Conservation (phyloP, 2,329 filamentous ascomycete species). For the Aspergillus pseudotamarii region DNA sequence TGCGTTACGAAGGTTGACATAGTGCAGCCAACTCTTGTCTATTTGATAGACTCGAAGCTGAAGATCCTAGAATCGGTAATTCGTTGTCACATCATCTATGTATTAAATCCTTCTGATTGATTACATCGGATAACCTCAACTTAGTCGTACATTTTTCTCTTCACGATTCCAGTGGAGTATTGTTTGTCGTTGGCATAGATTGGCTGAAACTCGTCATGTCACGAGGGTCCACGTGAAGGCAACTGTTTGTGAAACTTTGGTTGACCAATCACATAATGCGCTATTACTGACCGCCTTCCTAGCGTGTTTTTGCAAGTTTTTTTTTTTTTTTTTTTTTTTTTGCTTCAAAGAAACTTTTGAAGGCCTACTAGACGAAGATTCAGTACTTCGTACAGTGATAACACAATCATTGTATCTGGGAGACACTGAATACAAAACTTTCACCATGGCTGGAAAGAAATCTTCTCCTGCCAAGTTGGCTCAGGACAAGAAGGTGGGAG, state of each 20-base stretch:
- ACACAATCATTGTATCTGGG: constrained; percentile 5
- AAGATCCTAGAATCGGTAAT: neutral
- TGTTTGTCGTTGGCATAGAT: neutral
- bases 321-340: constrained; percentile 27
- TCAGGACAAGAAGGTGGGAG: constrained; percentile 26
- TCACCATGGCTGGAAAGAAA: constrained; percentile 34
- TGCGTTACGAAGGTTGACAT: neutral
- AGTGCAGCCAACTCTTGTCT: neutral
- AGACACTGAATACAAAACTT: constrained; percentile 1
- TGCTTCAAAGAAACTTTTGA: constrained; percentile 8
- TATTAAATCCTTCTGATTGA: neutral
- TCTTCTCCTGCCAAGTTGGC: constrained; percentile 24
- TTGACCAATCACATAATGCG: constrained; percentile 24
- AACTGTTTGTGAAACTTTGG: neutral
- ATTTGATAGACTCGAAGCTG: neutral
- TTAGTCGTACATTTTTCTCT: neutral
- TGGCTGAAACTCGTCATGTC: constrained; percentile 11
- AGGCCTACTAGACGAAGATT: neutral
- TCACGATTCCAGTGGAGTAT: neutral
- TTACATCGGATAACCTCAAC: neutral
- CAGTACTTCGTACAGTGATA: neutral
- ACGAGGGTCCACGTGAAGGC: constrained; percentile 20
- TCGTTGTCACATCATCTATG: neutral
- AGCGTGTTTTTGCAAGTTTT: constrained; percentile 24
- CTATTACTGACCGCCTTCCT: constrained; percentile 28